Conservation (phyloP, 2,329 filamentous ascomycete species). For the Aurifilum marmelostoma region DNA sequence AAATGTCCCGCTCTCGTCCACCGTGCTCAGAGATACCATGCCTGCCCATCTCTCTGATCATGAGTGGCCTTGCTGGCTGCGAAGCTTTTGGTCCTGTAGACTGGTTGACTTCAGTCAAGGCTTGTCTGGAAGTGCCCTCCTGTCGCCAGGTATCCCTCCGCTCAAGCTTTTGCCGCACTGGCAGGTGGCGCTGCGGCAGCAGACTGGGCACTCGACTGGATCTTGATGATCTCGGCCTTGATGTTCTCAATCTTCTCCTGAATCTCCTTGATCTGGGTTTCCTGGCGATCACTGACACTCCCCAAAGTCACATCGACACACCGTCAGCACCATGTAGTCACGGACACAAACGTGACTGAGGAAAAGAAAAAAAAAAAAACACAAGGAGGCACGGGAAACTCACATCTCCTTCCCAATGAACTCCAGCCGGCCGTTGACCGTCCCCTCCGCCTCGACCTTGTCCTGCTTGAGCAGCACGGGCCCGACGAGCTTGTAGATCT, state of each 20-base stretch:
- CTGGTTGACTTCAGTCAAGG: background rate
- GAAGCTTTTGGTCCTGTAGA: background rate
- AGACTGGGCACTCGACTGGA: constrained; percentile 50
- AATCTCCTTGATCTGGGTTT: constrained; percentile 57
- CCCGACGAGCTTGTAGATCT: constrained; percentile 94
- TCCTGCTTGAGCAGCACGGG: constrained; percentile 95
- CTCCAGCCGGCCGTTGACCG: constrained; percentile 86
- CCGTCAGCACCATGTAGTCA: constrained; percentile 30
- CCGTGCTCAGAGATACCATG: background rate
- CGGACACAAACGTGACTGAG: background rate
- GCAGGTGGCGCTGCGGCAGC: constrained; percentile 35
- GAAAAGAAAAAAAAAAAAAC: background rate
- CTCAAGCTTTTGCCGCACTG: constrained; percentile 35
- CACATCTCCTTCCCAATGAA: constrained; percentile 96
- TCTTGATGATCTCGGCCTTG: constrained; percentile 62
- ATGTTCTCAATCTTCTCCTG: constrained; percentile 62
- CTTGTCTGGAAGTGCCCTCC: background rate
- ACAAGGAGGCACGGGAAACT: constrained; percentile 39
- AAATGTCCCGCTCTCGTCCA: background rate
- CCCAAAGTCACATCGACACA: constrained; percentile 20
- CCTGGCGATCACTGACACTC: constrained; percentile 40
- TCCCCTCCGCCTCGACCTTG: constrained; percentile 83
- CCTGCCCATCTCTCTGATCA: background rate
- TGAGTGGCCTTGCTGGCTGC: too few species aligned
- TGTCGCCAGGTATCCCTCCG: constrained; percentile 24